phyloP scores from a whole-genome alignment of 495 filamentous ascomycete genomes.

The Trichocladium antarcticum region DNA sequence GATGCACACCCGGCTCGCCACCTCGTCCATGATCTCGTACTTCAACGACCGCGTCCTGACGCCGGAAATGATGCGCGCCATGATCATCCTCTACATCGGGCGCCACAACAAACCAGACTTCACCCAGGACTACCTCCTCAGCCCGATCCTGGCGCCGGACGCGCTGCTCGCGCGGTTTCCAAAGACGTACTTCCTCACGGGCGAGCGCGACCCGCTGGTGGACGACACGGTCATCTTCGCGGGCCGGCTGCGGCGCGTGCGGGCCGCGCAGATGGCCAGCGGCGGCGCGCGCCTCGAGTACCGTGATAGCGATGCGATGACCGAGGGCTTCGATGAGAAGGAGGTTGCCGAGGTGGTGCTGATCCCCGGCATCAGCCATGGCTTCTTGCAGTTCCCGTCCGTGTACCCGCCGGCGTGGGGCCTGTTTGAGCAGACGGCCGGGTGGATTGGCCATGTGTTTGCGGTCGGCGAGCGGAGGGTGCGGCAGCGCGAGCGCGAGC shows the following conservation, averaged over 20 bases:
- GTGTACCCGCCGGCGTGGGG: conserved; percentile 81
- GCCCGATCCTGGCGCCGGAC: conserved; percentile 81
- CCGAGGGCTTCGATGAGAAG: conserved; percentile 54
- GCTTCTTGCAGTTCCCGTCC: conserved; percentile 80
- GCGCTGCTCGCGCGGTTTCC: conserved; percentile 70
- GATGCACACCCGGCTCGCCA: conserved; percentile 79
- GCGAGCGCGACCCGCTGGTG: conserved; percentile 88
- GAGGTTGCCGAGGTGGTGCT: conserved; percentile 70
- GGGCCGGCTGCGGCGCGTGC: conserved; percentile 71
- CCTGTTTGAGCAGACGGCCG: conserved; percentile 59
- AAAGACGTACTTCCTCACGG: conserved; percentile 85
- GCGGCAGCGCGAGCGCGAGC: conserved; percentile 18
- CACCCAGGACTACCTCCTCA: conserved; percentile 77
- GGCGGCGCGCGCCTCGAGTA: conserved; percentile 24
- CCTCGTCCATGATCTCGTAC: conserved; percentile 94
- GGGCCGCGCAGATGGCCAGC: conserved; percentile 46
- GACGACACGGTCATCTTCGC: conserved; percentile 96
- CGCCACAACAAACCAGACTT: conserved; percentile 90
- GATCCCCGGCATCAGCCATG: conserved; percentile 81
- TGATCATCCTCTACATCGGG: conserved; percentile 97
- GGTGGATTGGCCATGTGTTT: conserved; percentile 70
- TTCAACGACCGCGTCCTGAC: conserved; percentile 91
- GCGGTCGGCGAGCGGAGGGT: conserved; percentile 30
- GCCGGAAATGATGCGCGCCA: conserved; percentile 97
- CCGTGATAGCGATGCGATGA: conserved; percentile 16